Evolutionary conservation across 2,329 filamentous ascomycete species (phyloP).

Genomic region (Fusarium nygamai): DNA sequence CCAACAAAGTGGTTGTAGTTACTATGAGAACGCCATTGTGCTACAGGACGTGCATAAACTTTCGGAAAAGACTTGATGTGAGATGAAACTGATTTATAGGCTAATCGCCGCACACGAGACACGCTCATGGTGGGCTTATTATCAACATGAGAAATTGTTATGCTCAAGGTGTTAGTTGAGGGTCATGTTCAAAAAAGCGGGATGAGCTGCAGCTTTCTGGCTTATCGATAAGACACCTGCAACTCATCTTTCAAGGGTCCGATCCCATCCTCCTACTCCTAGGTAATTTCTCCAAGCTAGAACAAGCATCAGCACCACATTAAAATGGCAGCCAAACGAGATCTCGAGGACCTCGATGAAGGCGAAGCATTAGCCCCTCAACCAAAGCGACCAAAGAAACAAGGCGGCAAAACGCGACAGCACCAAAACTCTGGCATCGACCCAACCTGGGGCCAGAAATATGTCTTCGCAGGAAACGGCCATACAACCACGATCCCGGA

Average conservation of each 20-base stretch:
- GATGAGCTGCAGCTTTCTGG: constrained; percentile 18
- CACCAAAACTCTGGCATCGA: constrained; percentile 62
- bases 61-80: background rate
- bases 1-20: constrained; percentile 52
- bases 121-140: constrained; percentile 45
- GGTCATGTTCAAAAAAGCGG: constrained; percentile 18
- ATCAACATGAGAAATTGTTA: constrained; percentile 38
- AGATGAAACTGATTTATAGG: background rate
- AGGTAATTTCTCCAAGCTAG: constrained; percentile 7
- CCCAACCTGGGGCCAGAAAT: constrained; percentile 75
- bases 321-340: constrained; percentile 51
- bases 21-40: constrained; percentile 44
- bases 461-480: constrained; percentile 73
- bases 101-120: constrained; percentile 44
- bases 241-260: constrained; percentile 13
- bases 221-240: constrained; percentile 38
- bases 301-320: background rate
- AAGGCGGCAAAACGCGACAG: constrained; percentile 49
- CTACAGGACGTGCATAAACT: constrained; percentile 8
- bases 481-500: constrained; percentile 55
- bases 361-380: constrained; percentile 42
- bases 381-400: constrained; percentile 43
- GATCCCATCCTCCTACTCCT: constrained; percentile 2
- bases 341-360: constrained; percentile 45
- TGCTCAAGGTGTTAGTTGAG: background rate